A percentile compares a stretch with the other conserved stretches of the same genome.
phyloP scores from a whole-genome alignment of 2,329 filamentous ascomycete genomes.

The Clathrospora elynae region DNA sequence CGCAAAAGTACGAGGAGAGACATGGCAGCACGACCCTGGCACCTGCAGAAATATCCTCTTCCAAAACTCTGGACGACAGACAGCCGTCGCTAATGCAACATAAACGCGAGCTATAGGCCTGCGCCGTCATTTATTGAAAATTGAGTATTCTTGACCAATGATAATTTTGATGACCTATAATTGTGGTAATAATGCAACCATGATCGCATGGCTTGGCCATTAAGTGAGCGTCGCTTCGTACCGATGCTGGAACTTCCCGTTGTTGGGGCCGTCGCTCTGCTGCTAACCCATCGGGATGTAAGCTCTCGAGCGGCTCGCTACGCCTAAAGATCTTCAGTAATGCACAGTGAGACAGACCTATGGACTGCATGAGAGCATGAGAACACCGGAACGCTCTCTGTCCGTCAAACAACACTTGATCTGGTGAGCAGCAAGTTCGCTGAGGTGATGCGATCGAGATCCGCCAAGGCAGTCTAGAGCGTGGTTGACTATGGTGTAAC shows the following conservation, averaged over 20 bases:
- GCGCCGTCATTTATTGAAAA: slow-evolving; percentile 13
- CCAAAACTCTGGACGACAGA: slow-evolving; percentile 22
- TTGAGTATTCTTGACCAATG: slow-evolving; percentile 22
- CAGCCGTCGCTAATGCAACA: slow-evolving; percentile 32
- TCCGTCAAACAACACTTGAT: slow-evolving; percentile 1
- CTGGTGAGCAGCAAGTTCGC: slow-evolving; percentile 1
- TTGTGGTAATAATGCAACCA: slow-evolving; percentile 18
- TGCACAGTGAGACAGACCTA: not conserved
- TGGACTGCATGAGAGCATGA: not conserved
- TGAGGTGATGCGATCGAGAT: slow-evolving; percentile 7
- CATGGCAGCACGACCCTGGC: slow-evolving; percentile 21
- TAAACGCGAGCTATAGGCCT: slow-evolving; percentile 17
- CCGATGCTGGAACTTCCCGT: not conserved
- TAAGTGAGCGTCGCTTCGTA: slow-evolving; percentile 3
- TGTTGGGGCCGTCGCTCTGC: not conserved
- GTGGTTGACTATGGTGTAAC: slow-evolving; percentile 5
- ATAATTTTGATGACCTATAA: slow-evolving; percentile 9
- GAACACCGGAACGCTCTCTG: slow-evolving; percentile 2
- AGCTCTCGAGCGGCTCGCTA: not conserved
- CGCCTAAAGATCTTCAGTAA: not conserved
- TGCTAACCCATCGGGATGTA: too few relatives aligned
- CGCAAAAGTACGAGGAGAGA: slow-evolving; percentile 8
- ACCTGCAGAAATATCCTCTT: slow-evolving; percentile 23
- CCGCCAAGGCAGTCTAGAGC: slow-evolving; percentile 2
- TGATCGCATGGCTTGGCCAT: slow-evolving; percentile 12